Evolutionary conservation across 2,329 filamentous ascomycete species (phyloP).

Genomic region (Trichoderma pleuroti): DNA sequence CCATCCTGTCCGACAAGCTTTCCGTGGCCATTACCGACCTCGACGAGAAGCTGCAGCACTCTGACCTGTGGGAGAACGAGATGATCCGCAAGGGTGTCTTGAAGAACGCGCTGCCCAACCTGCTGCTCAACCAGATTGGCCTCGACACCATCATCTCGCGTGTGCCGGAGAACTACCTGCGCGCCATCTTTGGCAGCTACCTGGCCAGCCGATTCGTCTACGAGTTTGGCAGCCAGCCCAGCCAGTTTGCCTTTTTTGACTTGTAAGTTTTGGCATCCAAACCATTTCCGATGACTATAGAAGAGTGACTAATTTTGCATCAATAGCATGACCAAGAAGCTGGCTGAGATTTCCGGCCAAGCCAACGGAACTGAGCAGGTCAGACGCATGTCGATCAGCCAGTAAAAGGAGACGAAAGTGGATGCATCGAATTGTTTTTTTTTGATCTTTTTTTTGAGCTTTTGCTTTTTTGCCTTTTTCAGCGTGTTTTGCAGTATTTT

Average conservation of each 20-base stretch:
- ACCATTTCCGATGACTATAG: not conserved
- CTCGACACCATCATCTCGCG: slow-evolving; percentile 81
- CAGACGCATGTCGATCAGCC: slow-evolving; percentile 28
- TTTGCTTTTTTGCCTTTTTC: slow-evolving; percentile 7
- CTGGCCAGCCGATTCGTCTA: slow-evolving; percentile 95
- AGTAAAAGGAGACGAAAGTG: not conserved
- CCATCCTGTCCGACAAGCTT: slow-evolving; percentile 86
- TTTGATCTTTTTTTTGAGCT: not conserved
- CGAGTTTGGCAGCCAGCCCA: slow-evolving; percentile 85
- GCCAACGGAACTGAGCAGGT: slow-evolving; percentile 28
- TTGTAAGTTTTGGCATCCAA: slow-evolving; percentile 63
- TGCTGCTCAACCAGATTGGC: slow-evolving; percentile 85
- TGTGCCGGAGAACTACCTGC: slow-evolving; percentile 87
- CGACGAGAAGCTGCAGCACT: slow-evolving; percentile 92
- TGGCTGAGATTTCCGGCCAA: slow-evolving; percentile 44
- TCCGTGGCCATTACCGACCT: slow-evolving; percentile 92
- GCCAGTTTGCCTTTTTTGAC: slow-evolving; percentile 97
- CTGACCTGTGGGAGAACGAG: slow-evolving; percentile 84
- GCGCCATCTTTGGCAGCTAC: slow-evolving; percentile 94
- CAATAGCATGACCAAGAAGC: slow-evolving; percentile 61
- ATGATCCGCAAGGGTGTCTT: slow-evolving; percentile 75
- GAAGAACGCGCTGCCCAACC: slow-evolving; percentile 76
- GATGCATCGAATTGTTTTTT: not conserved
- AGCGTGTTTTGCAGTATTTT: slow-evolving; percentile 10
- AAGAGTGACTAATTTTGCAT: slow-evolving; percentile 1